Percentiles rank a stretch among this genome's conserved stretches.
Conservation (phyloP, 306 rosid species). For the Cicer arietinum region DNA sequence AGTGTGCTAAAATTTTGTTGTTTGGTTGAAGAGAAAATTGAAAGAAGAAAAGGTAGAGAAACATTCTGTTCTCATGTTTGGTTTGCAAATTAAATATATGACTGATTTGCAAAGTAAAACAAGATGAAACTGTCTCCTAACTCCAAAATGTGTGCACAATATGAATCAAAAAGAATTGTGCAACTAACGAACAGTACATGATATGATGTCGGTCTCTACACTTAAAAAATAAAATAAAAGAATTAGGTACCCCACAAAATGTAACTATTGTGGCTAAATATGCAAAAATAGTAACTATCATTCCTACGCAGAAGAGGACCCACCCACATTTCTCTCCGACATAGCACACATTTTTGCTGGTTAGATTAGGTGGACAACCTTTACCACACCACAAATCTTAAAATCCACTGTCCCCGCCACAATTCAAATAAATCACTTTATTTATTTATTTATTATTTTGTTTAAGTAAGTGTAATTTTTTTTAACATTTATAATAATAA, state of each 20-base stretch:
- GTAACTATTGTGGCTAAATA: slow-evolving; percentile 40
- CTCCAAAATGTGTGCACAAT: neutral
- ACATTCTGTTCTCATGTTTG: too few species aligned
- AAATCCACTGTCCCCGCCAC: slow-evolving; percentile 64
- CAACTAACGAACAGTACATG: neutral
- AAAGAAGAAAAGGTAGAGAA: too few species aligned
- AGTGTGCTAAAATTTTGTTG: too few species aligned
- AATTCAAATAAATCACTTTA: slow-evolving; percentile 62
- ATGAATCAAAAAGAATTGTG: slow-evolving; percentile 3
- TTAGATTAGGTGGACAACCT: slow-evolving; percentile 79
- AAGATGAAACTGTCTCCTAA: slow-evolving; percentile 1
- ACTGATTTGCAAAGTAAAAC: neutral
- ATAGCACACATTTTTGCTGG: slow-evolving; percentile 39
- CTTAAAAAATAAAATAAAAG: slow-evolving; percentile 29
- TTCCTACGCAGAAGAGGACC: slow-evolving; percentile 35
- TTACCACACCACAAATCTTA: slow-evolving; percentile 48
- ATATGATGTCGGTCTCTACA: slow-evolving; percentile 22
- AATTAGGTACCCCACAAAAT: slow-evolving; percentile 5
- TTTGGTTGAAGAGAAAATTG: too few species aligned
- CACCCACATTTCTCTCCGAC: slow-evolving; percentile 36
- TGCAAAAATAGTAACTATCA: slow-evolving; percentile 42
- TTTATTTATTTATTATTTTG: neutral
- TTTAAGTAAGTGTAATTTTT: too few species aligned
- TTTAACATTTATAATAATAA: too few species aligned
- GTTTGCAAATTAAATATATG: too few species aligned